phyloP scores from a whole-genome alignment of 179 eudicot genomes.

The Silene coronaria region DNA sequence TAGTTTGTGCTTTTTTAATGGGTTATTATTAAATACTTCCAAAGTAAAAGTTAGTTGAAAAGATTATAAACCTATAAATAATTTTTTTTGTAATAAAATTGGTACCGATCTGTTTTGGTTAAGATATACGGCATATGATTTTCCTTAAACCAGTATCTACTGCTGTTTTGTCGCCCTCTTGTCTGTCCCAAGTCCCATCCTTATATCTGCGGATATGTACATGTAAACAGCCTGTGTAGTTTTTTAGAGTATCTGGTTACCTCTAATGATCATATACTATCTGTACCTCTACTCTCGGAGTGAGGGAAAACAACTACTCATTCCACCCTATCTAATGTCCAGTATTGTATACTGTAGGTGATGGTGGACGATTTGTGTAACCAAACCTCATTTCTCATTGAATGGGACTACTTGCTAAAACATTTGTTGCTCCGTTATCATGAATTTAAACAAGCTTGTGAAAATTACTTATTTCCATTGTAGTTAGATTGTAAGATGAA shows the following conservation, averaged over 20 bases:
- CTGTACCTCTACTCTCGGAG: background rate
- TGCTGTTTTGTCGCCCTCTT: background rate
- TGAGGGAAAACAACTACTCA: background rate
- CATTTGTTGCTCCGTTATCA: background rate
- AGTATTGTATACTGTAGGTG: background rate
- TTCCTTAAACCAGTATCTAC: too few species aligned
- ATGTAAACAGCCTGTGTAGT: background rate
- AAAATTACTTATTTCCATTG: background rate
- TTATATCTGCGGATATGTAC: background rate
- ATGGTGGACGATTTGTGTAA: background rate
- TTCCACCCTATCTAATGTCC: background rate
- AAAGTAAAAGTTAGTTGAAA: background rate
- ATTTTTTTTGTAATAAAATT: too few species aligned
- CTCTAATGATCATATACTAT: background rate
- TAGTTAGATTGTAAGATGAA: background rate
- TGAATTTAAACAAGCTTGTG: constrained; percentile 9
- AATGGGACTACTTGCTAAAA: background rate
- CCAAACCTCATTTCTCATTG: background rate
- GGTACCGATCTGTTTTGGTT: too few species aligned
- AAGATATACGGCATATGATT: too few species aligned
- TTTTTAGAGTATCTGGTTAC: background rate
- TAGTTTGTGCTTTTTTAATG: background rate
- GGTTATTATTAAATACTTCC: background rate
- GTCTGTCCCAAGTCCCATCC: background rate
- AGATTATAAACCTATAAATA: background rate